Percentiles rank a stretch among this genome's conserved stretches.
Evolutionary conservation across 2,329 filamentous ascomycete species (phyloP).

Genomic region (Aspergillus uvarum): DNA sequence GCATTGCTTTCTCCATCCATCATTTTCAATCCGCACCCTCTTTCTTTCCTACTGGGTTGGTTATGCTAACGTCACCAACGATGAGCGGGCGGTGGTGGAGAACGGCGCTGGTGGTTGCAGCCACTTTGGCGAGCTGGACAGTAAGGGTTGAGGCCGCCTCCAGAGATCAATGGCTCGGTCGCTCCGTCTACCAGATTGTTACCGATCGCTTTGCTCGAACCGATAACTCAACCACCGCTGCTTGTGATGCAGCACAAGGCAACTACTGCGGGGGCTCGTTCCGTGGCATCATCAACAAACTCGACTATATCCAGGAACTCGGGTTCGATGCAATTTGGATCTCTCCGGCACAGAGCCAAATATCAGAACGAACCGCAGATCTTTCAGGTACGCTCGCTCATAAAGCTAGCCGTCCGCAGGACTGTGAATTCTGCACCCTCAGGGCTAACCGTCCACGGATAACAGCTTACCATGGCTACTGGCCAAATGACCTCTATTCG

Average conservation of each 20-base stretch:
- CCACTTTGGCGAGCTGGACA: background rate
- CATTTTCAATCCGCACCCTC: background rate
- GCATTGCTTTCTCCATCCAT: too few species aligned
- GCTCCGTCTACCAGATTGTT: constrained; percentile 46
- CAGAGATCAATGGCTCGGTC: constrained; percentile 34
- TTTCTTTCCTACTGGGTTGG: background rate
- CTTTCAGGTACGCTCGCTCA: background rate
- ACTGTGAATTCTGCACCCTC: too few species aligned
- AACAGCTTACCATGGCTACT: constrained; percentile 48
- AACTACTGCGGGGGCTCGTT: constrained; percentile 50
- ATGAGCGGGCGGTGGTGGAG: constrained; percentile 2
- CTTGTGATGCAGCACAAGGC: constrained; percentile 20
- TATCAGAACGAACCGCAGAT: background rate
- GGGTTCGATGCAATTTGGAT: constrained; percentile 42
- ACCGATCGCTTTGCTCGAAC: constrained; percentile 45
- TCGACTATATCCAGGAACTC: constrained; percentile 50
- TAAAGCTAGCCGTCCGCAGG: too few species aligned
- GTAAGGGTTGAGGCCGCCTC: constrained; percentile 1
- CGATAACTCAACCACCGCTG: constrained; percentile 34
- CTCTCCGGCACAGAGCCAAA: constrained; percentile 1
- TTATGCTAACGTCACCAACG: constrained; percentile 1
- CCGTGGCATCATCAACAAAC: constrained; percentile 45
- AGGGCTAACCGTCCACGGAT: background rate
- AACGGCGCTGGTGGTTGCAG: background rate
- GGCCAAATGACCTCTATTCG: constrained; percentile 46